phyloP scores from a whole-genome alignment of 2,329 filamentous ascomycete genomes.

The Epicoccum sorghinum region DNA sequence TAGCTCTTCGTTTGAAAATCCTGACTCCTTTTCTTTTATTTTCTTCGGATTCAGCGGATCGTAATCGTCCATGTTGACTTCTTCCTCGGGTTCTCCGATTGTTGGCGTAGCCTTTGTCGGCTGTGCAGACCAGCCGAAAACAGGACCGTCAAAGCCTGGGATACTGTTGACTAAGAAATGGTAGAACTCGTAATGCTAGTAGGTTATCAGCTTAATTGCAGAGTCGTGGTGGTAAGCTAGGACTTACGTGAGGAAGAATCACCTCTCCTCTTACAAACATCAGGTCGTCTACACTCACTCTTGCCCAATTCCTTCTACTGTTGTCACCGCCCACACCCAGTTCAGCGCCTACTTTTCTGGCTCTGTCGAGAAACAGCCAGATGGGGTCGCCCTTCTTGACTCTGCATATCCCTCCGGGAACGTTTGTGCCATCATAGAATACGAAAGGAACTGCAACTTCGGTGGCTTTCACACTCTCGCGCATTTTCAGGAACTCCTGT shows the following conservation, averaged over 20 bases:
- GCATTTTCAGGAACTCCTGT: conserved; percentile 80
- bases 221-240: neutral
- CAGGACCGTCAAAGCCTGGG: conserved; percentile 70
- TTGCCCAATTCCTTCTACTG: conserved; percentile 82
- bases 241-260: conserved; percentile 85
- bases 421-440: conserved; percentile 94
- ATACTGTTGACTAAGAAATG: conserved; percentile 94
- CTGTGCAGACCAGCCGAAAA: conserved; percentile 77
- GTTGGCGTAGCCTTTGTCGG: conserved; percentile 51
- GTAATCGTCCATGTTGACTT: conserved; percentile 38
- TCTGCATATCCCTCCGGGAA: conserved; percentile 80
- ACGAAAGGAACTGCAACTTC: conserved; percentile 94
- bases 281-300: conserved; percentile 92
- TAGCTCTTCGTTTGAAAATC: conserved; percentile 55
- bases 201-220: conserved; percentile 17
- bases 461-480: conserved; percentile 85
- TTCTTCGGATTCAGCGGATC: conserved; percentile 51
- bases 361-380: conserved; percentile 92
- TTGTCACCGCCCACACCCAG: conserved; percentile 73
- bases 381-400: conserved; percentile 92
- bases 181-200: conserved; percentile 94
- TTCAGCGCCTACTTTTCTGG: conserved; percentile 86
- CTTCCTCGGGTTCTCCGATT: conserved; percentile 14
- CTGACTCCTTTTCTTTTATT: conserved; percentile 43
- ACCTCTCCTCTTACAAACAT: conserved; percentile 90